Percentiles rank a stretch among this genome's conserved stretches.
These are phyloP conservation scores for Luffa aegyptiaca DNA, from an alignment of 306 rosid genomes.

Conservation along the genomic window DNA sequence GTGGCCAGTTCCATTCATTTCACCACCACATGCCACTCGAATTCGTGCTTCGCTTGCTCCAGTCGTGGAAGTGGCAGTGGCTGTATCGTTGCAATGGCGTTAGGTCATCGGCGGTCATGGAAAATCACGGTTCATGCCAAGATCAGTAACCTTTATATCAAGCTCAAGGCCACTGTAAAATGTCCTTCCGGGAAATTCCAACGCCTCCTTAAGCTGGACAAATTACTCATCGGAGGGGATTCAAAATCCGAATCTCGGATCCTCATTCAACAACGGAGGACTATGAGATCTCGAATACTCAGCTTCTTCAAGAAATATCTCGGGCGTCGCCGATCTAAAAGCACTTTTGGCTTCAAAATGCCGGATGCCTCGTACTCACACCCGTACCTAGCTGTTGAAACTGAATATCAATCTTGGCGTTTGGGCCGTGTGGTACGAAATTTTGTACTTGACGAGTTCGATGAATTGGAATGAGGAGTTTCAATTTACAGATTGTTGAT, in stretches of 20 bases:
- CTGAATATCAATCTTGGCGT: not conserved
- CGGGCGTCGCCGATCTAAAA: not conserved
- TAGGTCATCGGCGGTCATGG: conserved; percentile 28
- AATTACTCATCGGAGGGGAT: conserved; percentile 14
- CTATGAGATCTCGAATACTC: conserved; percentile 18
- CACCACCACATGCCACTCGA: not conserved
- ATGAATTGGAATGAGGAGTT: not conserved
- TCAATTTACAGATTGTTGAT: not conserved
- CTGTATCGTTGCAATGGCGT: conserved; percentile 20
- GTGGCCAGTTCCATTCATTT: not conserved
- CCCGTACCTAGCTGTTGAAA: conserved; percentile 1
- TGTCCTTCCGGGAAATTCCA: conserved; percentile 23
- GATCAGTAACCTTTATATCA: conserved; percentile 35
- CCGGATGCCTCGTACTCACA: not conserved
- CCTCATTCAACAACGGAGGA: not conserved
- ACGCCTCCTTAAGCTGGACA: conserved; percentile 35
- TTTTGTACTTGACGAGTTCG: not conserved
- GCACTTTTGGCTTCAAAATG: not conserved
- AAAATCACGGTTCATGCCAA: conserved; percentile 33
- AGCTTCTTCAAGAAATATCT: conserved; percentile 20
- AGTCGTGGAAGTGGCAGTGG: not conserved
- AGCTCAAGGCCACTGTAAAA: conserved; percentile 18
- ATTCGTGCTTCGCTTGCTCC: no score
- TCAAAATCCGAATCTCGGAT: conserved; percentile 22
- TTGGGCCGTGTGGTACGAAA: conserved; percentile 6